Base-by-base conservation (phyloP, 495 filamentous ascomycete species). In the Pyrenula massariospora region DNA sequence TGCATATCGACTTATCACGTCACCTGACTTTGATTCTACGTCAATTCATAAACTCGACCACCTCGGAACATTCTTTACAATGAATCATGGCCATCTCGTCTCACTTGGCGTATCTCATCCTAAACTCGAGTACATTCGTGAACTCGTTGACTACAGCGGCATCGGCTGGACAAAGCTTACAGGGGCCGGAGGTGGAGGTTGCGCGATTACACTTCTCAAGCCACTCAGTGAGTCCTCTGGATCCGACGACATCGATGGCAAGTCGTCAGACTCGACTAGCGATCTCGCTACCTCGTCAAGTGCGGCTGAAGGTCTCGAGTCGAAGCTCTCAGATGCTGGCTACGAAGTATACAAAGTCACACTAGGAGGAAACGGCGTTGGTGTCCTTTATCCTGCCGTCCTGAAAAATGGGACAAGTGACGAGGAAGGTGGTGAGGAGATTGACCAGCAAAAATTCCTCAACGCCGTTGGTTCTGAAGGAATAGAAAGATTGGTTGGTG, bases 111-210 rank as follows among this genome's bases (percentile, higher is more conserved):
- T 96, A 25, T 96, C 91, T 1, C 93, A 98, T 70, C 93, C 93
- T 12, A 83, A 87, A 31, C 77, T 98, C 52, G 93, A 98, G 69
- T 84, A 92, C 3, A 87, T 98, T 60, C 79, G 93, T 22, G 92
- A 95, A 70, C 75, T 98, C 19, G 88, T 96, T 52, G 92, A 96
- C 61, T 81, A 87, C 57, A 78, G 87, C 25, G 85, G 88, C n/a
- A 85, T 95, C 55, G 93, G 93, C 25, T 96, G 90, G 89, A 94
- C 93, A 3, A 98, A 98, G 66, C 78, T 98, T 52, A 98, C 93
- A 1, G 93, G 93, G 56, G 93, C 91, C 3, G 93, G 93, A 12
- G 93, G 92, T 2, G 93, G 93, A 47, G 93, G 93, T 0, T 96
- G 93, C 68, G 90, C 91, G 1, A 96, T 98, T 62, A 93, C 91